Percentiles rank a stretch among this genome's conserved stretches.
Conservation (phyloP, 257 asterid genomes). For the Coffea canephora region DNA sequence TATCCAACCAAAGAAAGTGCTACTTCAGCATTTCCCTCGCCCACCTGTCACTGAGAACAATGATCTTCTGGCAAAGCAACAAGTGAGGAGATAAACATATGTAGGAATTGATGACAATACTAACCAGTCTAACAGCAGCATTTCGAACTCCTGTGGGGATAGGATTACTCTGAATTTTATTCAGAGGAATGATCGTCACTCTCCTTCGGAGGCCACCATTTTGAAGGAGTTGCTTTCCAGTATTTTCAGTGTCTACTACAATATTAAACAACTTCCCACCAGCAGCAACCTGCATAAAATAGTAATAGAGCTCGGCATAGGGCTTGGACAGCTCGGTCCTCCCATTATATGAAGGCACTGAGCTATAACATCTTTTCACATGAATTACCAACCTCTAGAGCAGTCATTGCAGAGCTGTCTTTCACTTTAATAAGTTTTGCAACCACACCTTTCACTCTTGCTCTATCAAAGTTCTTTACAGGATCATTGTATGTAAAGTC, state of each 20-base stretch:
- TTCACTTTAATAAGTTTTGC: constrained; percentile 91
- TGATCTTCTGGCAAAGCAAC: constrained; percentile 11
- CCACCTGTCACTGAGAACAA: constrained; percentile 58
- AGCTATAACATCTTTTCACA: constrained; percentile 17
- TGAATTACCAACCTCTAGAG: constrained; percentile 68
- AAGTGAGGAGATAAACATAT: constrained; percentile 3
- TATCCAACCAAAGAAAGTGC: constrained; percentile 94
- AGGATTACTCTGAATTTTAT: constrained; percentile 76
- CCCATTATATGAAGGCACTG: constrained; percentile 1
- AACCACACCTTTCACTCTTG: constrained; percentile 95
- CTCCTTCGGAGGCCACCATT: constrained; percentile 84
- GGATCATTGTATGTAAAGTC: constrained; percentile 79
- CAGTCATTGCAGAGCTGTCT: constrained; percentile 77
- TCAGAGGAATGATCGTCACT: constrained; percentile 91
- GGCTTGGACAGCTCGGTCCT: constrained; percentile 7
- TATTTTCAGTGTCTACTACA: constrained; percentile 87
- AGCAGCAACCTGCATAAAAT: constrained; percentile 78
- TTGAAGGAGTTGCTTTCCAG: constrained; percentile 85
- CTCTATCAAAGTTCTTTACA: constrained; percentile 69
- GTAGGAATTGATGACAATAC: constrained; percentile 18
- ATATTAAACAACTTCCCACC: constrained; percentile 91
- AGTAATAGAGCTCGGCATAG: constrained; percentile 19
- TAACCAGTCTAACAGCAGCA: constrained; percentile 78
- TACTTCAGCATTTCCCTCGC: constrained; percentile 90
- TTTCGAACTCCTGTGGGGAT: constrained; percentile 55